Conservation (phyloP, 768 basidiomycete genomes). For the Leucosporidium yakuticum region DNA sequence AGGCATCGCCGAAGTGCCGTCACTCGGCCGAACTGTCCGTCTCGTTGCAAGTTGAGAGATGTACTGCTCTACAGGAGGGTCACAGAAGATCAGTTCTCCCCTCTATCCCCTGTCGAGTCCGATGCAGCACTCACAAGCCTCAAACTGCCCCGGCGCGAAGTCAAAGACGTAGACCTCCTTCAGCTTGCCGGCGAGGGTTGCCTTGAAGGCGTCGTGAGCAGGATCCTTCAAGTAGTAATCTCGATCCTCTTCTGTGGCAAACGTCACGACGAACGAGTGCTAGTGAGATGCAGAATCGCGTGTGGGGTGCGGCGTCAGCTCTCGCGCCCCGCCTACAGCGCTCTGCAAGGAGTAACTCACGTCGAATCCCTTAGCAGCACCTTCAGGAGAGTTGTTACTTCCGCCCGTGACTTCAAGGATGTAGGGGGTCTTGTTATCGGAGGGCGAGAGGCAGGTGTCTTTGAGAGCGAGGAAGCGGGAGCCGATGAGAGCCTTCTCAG, state of each 20-base stretch:
- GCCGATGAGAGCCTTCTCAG: conserved; percentile 32
- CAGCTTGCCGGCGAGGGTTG: not conserved
- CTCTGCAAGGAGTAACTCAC: conserved; percentile 27
- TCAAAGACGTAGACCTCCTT: too few species aligned
- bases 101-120: too few species aligned
- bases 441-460: conserved; percentile 28
- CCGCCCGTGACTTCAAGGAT: conserved; percentile 39
- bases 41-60: too few species aligned
- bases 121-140: too few species aligned
- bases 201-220: conserved; percentile 40
- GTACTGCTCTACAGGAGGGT: too few species aligned
- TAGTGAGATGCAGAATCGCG: not conserved
- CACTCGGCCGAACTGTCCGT: too few species aligned
- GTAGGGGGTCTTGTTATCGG: conserved; percentile 22
- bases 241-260: conserved; percentile 31
- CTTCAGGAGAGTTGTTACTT: conserved; percentile 38
- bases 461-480: conserved; percentile 38
- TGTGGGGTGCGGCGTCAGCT: not conserved
- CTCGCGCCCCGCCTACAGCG: not conserved
- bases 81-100: too few species aligned
- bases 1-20: too few species aligned
- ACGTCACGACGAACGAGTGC: conserved; percentile 23
- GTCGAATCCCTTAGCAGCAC: conserved; percentile 37
- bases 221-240: conserved; percentile 40
- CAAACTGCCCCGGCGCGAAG: too few species aligned